Evolutionary conservation across 202 grass and related monocot species (phyloP), one percentile per base, ranked within the genome.

Genomic region (Miscanthus sacchariflorus): DNA sequence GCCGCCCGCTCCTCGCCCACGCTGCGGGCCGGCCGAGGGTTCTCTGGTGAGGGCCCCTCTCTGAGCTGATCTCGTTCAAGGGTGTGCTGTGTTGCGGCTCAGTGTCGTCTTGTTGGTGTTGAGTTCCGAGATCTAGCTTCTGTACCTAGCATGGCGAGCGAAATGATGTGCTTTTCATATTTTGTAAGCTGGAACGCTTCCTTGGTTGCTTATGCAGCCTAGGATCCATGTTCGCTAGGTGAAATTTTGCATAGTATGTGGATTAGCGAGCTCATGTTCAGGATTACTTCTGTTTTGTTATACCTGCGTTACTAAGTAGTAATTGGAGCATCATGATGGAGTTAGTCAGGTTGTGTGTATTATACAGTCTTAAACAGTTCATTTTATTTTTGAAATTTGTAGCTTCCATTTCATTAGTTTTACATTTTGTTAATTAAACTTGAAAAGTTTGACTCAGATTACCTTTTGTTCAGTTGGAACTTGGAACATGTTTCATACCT

Each of bases 11-110:
- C 52, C 7, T 81, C 83, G 52, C 46, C 54, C 7, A 58, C 83
- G 54, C 66, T 89, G 54, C 90, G 78, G 40, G 68, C 56, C 58
- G 78, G 70, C 24, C 68, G 75, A 11, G 79, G 79, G 0, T 82
- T 84, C 43, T 78, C 66, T 19, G 82, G 90, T 91, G 80, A 88
- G 52, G 43, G 0, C 39, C 17, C 77, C 36, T 36, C 17, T 38
- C 52, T 72, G 27, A 13, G 78, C 80, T 71, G 28, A 77, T 43
- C 33, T 38, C 49, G 61, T 65, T 56, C 0, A 13, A 50, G 0
- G 1, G 19, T 7, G 23, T 71, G 69, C n/a, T 14, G 73, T 70
- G 36, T 35, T 43, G 5, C 45, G 54, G 56, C 44, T 48, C 79
- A 13, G 79, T 25, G 70, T 27, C n/a, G 21, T 64, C 40, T 21